phyloP scores from a whole-genome alignment of 345 rosid species.

The Citropsis articulata region DNA sequence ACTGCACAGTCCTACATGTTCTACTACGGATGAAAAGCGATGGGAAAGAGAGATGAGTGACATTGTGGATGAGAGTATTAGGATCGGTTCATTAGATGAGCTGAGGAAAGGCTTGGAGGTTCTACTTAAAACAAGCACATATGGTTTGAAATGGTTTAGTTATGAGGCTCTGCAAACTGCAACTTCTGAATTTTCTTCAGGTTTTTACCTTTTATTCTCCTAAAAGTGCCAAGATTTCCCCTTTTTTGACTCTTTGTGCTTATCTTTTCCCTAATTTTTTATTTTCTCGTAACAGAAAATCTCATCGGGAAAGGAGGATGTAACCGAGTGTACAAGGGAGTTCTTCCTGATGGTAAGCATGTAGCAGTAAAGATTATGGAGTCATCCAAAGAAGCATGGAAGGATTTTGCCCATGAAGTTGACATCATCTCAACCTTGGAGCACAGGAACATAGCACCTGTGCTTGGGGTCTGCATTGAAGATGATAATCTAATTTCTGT shows the following conservation, averaged over 20 bases:
- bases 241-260: background rate
- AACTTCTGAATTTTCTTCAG: conserved; percentile 71
- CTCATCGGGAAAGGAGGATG: conserved; percentile 83
- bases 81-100: conserved; percentile 21
- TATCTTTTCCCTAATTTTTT: conserved; percentile 14
- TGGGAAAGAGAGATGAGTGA: conserved; percentile 20
- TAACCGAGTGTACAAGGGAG: conserved; percentile 71
- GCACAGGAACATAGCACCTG: conserved; percentile 58
- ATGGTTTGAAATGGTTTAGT: conserved; percentile 52
- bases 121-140: conserved; percentile 37
- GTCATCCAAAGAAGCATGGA: conserved; percentile 56
- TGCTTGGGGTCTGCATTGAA: conserved; percentile 63
- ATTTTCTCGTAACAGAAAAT: conserved; percentile 42
- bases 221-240: background rate
- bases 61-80: conserved; percentile 16
- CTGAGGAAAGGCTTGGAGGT: conserved; percentile 30
- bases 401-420: conserved; percentile 71
- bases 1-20: conserved; percentile 20
- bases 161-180: conserved; percentile 57
- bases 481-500: conserved; percentile 56
- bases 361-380: conserved; percentile 74
- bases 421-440: conserved; percentile 66
- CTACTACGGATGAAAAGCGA: conserved; percentile 19
- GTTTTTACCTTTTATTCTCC: conserved; percentile 25
- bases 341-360: conserved; percentile 62